Conservation (phyloP, 805 yeast genomes). For the Ogataea populi-albae region DNA sequence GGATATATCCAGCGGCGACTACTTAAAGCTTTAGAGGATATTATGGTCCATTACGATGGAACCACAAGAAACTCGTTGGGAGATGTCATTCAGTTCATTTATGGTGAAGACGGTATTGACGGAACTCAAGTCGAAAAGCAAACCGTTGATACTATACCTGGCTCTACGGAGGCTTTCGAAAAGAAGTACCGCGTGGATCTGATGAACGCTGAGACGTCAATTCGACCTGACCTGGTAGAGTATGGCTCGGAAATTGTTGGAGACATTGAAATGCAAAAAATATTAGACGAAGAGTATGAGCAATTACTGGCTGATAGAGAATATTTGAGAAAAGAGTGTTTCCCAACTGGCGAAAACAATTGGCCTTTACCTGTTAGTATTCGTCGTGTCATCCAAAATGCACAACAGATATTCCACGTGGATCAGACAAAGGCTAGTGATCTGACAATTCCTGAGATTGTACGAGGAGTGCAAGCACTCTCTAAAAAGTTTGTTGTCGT, state of each 20-base stretch:
- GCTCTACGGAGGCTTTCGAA: constrained; percentile 81
- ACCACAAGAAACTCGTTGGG: constrained; percentile 98
- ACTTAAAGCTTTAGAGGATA: constrained; percentile 94
- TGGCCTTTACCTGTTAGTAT: constrained; percentile 98
- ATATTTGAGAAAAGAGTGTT: constrained; percentile 74
- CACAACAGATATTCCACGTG: constrained; percentile 94
- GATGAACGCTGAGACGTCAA: constrained; percentile 61
- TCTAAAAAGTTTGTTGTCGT: constrained; percentile 68
- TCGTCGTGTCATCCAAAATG: constrained; percentile 93
- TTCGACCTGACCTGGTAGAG: constrained; percentile 75
- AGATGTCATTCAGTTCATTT: constrained; percentile 90
- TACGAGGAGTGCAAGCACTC: constrained; percentile 65
- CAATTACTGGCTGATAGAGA: constrained; percentile 77
- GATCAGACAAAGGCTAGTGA: constrained; percentile 91
- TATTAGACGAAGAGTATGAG: constrained; percentile 79
- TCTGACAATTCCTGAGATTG: constrained; percentile 78
- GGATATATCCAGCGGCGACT: constrained; percentile 98
- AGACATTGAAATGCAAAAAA: constrained; percentile 75
- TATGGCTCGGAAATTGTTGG: constrained; percentile 90
- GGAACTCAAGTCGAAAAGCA: constrained; percentile 98
- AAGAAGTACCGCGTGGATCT: constrained; percentile 83
- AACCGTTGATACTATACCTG: constrained; percentile 92
- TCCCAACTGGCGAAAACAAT: constrained; percentile 88
- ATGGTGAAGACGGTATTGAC: constrained; percentile 99
- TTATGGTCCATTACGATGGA: constrained; percentile 97